phyloP scores from a whole-genome alignment of 1,139 yeast species.

The Zygosaccharomyces sapae region DNA sequence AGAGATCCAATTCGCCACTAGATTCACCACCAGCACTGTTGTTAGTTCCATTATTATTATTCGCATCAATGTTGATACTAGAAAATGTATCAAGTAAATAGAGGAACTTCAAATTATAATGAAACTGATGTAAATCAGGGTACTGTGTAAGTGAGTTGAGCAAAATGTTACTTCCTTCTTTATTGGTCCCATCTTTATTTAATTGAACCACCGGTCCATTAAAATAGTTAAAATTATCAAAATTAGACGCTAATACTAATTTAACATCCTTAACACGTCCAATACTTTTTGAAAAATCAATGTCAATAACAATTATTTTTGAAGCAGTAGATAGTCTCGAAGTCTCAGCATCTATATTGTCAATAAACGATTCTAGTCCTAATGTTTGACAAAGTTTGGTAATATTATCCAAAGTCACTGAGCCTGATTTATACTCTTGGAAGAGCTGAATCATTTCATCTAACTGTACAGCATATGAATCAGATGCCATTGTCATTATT shows the following conservation, averaged over 20 bases:
- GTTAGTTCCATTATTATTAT: conserved; percentile 7
- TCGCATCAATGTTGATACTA: conserved; percentile 27
- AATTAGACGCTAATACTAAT: conserved; percentile 37
- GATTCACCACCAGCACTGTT: conserved; percentile 9
- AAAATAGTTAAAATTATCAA: conserved; percentile 36
- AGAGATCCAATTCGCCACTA: conserved; percentile 31
- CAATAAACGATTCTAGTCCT: conserved; percentile 36
- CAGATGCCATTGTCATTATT: conserved; percentile 24
- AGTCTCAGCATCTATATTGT: conserved; percentile 28
- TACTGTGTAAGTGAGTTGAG: conserved; percentile 30
- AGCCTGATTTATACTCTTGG: conserved; percentile 36
- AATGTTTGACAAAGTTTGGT: conserved; percentile 36
- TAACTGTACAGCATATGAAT: conserved; percentile 27
- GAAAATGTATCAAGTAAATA: conserved; percentile 34
- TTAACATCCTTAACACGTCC: conserved; percentile 35
- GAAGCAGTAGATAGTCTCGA: conserved; percentile 37
- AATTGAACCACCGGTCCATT: conserved; percentile 17
- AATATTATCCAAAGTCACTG: conserved; percentile 34
- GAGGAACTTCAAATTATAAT: conserved; percentile 33
- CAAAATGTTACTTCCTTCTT: conserved; percentile 23
- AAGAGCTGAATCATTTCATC: conserved; percentile 31
- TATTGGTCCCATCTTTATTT: conserved; percentile 9
- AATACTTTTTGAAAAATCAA: conserved; percentile 32
- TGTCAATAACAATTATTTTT: conserved; percentile 37
- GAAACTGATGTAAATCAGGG: conserved; percentile 32